Base-by-base conservation (phyloP, 768 basidiomycete genomes). In the Boletellus emodensis region DNA sequence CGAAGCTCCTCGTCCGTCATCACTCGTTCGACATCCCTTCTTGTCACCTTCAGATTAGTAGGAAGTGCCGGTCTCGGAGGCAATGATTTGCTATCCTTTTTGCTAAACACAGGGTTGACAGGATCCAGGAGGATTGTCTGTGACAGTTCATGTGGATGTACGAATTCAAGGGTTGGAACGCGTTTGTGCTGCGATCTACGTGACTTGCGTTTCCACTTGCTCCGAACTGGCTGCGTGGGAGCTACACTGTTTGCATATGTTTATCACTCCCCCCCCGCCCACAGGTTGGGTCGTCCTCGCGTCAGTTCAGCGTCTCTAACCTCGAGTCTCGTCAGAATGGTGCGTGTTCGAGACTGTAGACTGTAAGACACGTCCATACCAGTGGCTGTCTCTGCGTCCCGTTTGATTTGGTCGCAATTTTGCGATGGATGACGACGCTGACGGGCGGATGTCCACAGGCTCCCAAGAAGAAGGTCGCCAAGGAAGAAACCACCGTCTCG, bases 401-500 rank as follows among this genome's bases (percentile, higher is more conserved):
- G 40, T 55, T 18, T 30, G 33, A 51, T 48, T 36, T 30, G 28
- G 48, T 30, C 6, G 10, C 20, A 13, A 34, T 46, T 32, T 38
- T 14, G 34, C 14, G 73, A 52, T 83, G 84, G 83, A 85, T 85
- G 67, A 65, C 35, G 53, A 55, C 20, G 53, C 78, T 79, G 69
- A 78, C 71, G 15, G 53, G 43, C 55, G 74, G 83, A 83, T 84
- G 77, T 61, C 46, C 37, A 50, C 75, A 92, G 90, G 74, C 90
- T 57, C 90, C 90, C 70, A 92, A 88, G 75, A 88, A 87, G 78
- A 90, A 87, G 74, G 84, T 75, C 55, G 79, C 77, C 57, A 84
- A 83, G 71, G 88, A 90, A 72, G 87, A 90, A 67, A 82, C 79
- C 66, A 81, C 89, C 60, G 90, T 94, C 66, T 85, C 86, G 47